A percentile compares a stretch with the other conserved stretches of the same genome.
phyloP scores from a whole-genome alignment of 1,284 basidiomycete genomes.

The Tranzscheliella williamsii region DNA sequence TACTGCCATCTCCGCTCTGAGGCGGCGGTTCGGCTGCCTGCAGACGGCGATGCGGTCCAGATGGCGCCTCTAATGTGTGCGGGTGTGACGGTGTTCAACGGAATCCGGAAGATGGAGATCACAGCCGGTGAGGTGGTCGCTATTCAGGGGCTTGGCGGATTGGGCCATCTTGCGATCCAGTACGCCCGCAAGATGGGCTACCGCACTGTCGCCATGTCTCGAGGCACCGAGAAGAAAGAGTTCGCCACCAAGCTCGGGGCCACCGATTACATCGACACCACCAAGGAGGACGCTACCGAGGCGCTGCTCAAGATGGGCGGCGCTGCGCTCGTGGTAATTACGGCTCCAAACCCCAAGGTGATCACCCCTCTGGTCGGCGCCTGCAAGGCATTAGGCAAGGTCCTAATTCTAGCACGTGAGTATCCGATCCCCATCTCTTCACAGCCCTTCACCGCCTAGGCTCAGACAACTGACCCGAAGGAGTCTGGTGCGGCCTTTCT shows the following conservation, averaged over 20 bases:
- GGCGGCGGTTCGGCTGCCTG: conserved; percentile 58
- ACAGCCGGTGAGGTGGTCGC: conserved; percentile 60
- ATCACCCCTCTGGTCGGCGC: conserved; percentile 58
- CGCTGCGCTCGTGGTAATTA: conserved; percentile 60
- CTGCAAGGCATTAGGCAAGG: conserved; percentile 59
- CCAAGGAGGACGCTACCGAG: conserved; percentile 51
- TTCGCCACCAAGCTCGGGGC: conserved; percentile 62
- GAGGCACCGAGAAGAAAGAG: conserved; percentile 56
- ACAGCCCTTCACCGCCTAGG: too few relatives aligned
- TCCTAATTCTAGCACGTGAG: conserved; percentile 52
- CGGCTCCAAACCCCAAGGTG: conserved; percentile 59
- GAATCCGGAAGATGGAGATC: conserved; percentile 60
- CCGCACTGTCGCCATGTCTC: conserved; percentile 60
- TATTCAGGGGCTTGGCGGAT: conserved; percentile 63
- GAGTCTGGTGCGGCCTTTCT: too few relatives aligned
- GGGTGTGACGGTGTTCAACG: conserved; percentile 61
- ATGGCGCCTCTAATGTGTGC: conserved; percentile 63
- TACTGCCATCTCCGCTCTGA: conserved; percentile 52
- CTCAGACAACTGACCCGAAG: too few relatives aligned
- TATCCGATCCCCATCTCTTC: not conserved
- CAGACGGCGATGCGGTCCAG: conserved; percentile 61
- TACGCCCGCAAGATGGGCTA: conserved; percentile 60
- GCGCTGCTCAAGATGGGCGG: conserved; percentile 62
- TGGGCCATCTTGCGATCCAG: conserved; percentile 62
- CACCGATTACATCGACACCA: conserved; percentile 59